Evolutionary conservation across 805 yeast genomes (phyloP), one percentile per base, ranked within the genome.

Genomic region (Wickerhamiella siamensis): DNA sequence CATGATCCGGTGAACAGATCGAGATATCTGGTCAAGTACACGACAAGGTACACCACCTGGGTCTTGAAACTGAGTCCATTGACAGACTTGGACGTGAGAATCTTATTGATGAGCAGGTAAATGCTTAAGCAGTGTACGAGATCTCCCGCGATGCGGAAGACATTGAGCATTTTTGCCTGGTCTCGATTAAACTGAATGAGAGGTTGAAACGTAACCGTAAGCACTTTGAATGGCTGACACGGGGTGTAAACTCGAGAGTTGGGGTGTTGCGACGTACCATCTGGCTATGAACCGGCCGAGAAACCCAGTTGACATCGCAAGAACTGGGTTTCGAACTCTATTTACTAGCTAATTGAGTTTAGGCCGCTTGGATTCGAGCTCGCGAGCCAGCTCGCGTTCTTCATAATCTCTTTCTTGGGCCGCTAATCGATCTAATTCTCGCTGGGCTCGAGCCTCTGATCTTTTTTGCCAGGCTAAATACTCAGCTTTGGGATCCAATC

Each of bases 51-150:
- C 33, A 88, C 64, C 1, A 72, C 64, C 58, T 91, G 97, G 0
- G 97, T 83, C 63, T 88, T 88, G 56, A 83, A 64, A 1, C 96
- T 86, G 38, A 91, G 72, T 35, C 98, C 98, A 24, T 75, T 72
- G 37, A 81, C 76, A 5, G 93, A 77, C 46, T 66, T 67, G 42
- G 80, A 71, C 4, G 63, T 55, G 40, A 66, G 70, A 51, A 91
- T 83, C 33, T 84, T 74, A 42, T 75, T 77, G 39, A 88, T 65
- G 48, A 91, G 69, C 42, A 91, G 72, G 45, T 82, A 64, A 39
- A 83, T 82, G 51, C 93, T 77, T 15, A 79, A 75, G 59, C 83
- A 63, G 58, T 91, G 98, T 37, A 91, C 74, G 42, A 83, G 55
- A 56, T 91, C 98, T 22, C 88, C 94, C 31, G 45, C 38, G n/a